Base-by-base conservation (phyloP, 176 grass and related monocot species). In the Raddia distichophylla region DNA sequence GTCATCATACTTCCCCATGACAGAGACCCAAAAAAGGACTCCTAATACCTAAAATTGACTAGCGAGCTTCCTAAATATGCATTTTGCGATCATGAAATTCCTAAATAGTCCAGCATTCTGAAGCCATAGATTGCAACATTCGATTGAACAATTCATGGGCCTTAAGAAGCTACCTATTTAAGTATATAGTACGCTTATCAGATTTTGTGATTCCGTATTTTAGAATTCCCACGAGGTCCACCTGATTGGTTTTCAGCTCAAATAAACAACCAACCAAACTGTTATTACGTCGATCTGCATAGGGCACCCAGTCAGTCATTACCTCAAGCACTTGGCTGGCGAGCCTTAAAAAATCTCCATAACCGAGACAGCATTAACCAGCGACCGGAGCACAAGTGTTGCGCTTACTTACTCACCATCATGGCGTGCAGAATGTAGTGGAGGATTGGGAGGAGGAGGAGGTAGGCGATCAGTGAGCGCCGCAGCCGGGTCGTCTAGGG, bases 281-380 rank as follows among this genome's bases (percentile, higher is more conserved):
- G 16, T 8, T 55, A 11, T 58, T 57, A 97, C 88, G 17, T 90
- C 92, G 17, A 94, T 94, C 95, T 94, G 88, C 67, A 40, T n/a
- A 3, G 61, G 35, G 19, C 3, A 57, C 32, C 51, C 77, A 20
- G 20, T 47, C 52, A 85, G 66, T 64, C 88, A 88, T 66, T 85
- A 79, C 77, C 71, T 90, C 91, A 75, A 93, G 70, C 88, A 90
- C 1, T 10, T 82, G 10, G 67, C 13, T 17, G 2, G 84, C 76
- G 59, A 45, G 12, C 10, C 20, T 4, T 0, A 2, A 5, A 62
- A 62, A 40, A 40, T 5, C 1, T n/a, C 37, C 37, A 5, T 40
- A 27, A 27, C 27, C 27, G 27, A 27, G 27, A 27, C 27, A 0
- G 27, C 27, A 27, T 27, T 27, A 27, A 27, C 27, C 37, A 40